Base-by-base conservation (phyloP, 371 early-diverging fungal species). In the Actinomortierella wolfii region DNA sequence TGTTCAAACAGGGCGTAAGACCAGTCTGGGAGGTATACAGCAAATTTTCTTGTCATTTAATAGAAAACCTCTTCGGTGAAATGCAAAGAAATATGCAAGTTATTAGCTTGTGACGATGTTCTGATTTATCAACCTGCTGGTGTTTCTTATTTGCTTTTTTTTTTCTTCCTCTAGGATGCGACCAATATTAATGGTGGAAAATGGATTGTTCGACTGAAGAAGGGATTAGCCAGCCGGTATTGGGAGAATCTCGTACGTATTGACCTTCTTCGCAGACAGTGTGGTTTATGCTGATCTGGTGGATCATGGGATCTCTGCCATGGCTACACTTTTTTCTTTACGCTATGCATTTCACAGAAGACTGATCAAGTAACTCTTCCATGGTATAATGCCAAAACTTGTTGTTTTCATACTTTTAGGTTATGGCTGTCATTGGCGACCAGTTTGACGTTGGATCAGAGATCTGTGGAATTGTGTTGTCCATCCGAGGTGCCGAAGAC, bases 151-250 rank as follows among this genome's bases (percentile, higher is more conserved):
- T 24, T 18, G 2, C 26, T 51, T 39, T 28, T 66, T 54, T 24
- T 64, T 53, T 41, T 17, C 44, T 41, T 9, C n/a, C n/a, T n/a
- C 39, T 52, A 88, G 84, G 96, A 96, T 62, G 80, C 88, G 24
- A 89, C 85, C 49, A 99, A 97, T 78, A 86, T 92, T 51, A 84
- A 86, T 55, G 99, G 99, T 45, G 99, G 99, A 55, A 98, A 98
- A 74, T 97, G 97, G 97, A 97, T 97, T 64, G 91, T 97, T 9
- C 83, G 98, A 66, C 74, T 98, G 48, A 94, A 92, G 77, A 98
- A 98, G 79, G 97, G 96, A 2, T 79, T 98, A 28, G 91, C 96
- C 40, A 86, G 90, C 56, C 83, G 99, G 21, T 94, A 96, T 68
- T 98, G 98, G 98, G 98, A 96, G 76, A 82, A 82, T 55, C 77